Evolutionary conservation across 805 yeast genomes (phyloP).

Genomic region (Cyberlindnera amylophila): DNA sequence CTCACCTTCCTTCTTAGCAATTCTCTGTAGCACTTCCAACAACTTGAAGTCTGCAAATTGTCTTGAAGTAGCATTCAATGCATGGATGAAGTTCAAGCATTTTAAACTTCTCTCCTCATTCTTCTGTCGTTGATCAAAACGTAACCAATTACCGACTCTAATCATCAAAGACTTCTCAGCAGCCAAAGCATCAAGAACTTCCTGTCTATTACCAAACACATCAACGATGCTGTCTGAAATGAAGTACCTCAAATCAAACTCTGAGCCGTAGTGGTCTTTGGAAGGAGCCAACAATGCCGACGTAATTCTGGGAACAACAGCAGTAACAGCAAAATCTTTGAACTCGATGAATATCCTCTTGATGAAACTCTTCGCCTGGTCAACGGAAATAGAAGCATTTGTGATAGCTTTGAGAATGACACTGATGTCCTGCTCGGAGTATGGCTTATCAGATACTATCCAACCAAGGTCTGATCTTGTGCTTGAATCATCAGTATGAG

Average conservation of each 20-base stretch:
- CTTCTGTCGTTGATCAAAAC: slow-evolving; percentile 2
- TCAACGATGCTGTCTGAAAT: background rate
- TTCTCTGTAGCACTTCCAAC: background rate
- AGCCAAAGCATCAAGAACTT: background rate
- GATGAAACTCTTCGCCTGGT: background rate
- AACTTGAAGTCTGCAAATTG: slow-evolving; percentile 1
- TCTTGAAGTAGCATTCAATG: background rate
- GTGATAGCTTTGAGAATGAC: background rate
- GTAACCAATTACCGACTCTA: slow-evolving; percentile 7
- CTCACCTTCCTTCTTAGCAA: background rate
- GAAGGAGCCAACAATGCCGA: background rate
- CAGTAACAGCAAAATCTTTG: background rate
- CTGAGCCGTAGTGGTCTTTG: background rate
- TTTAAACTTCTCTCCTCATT: background rate
- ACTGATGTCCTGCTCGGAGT: background rate
- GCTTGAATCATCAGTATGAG: no score
- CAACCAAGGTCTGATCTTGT: background rate
- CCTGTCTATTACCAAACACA: background rate
- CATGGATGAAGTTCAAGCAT: background rate
- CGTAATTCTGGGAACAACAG: background rate
- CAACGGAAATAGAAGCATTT: background rate
- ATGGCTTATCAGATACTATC: background rate
- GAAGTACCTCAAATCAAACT: slow-evolving; percentile 1
- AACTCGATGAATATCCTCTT: background rate
- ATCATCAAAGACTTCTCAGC: background rate